Evolutionary conservation across 2,329 filamentous ascomycete species (phyloP).

Genomic region (Fonsecaea erecta): DNA sequence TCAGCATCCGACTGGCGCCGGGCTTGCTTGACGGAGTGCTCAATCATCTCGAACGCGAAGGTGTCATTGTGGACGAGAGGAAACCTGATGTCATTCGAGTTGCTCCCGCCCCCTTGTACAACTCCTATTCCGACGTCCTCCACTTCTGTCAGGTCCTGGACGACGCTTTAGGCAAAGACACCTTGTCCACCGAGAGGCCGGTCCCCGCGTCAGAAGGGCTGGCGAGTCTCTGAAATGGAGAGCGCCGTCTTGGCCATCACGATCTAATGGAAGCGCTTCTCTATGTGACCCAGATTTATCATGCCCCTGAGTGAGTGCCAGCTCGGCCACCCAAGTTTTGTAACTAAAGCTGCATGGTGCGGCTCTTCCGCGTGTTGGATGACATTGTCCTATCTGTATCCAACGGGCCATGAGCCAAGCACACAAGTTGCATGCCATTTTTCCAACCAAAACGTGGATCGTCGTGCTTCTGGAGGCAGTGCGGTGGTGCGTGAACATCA

Average conservation of each 20-base stretch:
- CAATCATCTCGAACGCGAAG: conserved; percentile 66
- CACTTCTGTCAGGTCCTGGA: conserved; percentile 51
- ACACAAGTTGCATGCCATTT: not conserved
- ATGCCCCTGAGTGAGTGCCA: not conserved
- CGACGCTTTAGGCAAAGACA: conserved; percentile 18
- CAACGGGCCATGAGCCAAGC: not conserved
- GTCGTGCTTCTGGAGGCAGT: not conserved
- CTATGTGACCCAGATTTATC: not conserved
- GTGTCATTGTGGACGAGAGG: conserved; percentile 79
- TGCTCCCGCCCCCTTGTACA: conserved; percentile 83
- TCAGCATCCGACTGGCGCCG: conserved; percentile 71
- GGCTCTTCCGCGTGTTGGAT: too few species aligned
- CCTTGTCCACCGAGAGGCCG: conserved; percentile 4
- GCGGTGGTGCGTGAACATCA: too few species aligned
- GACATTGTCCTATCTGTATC: not conserved
- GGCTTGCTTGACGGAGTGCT: conserved; percentile 73
- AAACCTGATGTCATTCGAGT: conserved; percentile 84
- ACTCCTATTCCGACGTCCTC: conserved; percentile 75
- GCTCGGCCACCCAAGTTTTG: not conserved
- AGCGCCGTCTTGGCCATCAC: not conserved
- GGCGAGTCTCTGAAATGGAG: not conserved
- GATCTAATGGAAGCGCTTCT: not conserved
- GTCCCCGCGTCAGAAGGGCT: not conserved
- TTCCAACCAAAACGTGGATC: not conserved
- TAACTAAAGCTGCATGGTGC: not conserved